A percentile compares a stretch with the other conserved stretches of the same genome.
Evolutionary conservation across 1,139 yeast species (phyloP).

Genomic region (Blastobotrys ciferrii): DNA sequence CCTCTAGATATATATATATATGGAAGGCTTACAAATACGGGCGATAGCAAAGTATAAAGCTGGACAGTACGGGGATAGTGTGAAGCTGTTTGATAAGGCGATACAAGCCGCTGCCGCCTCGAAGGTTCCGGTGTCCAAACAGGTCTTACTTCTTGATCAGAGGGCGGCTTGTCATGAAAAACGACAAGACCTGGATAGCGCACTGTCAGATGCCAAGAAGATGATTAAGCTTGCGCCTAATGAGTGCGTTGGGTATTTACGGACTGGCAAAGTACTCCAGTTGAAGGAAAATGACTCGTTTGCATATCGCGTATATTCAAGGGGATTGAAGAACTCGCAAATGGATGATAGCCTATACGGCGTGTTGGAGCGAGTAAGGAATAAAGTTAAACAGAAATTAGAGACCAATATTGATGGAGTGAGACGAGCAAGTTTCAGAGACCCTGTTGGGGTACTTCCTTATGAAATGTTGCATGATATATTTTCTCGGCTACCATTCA

Average conservation of each 20-base stretch:
- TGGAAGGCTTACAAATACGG: slow-evolving; percentile 14
- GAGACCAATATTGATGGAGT: neutral
- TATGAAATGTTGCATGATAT: slow-evolving; percentile 13
- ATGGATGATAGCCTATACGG: neutral
- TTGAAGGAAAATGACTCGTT: slow-evolving; percentile 4
- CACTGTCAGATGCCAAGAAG: slow-evolving; percentile 13
- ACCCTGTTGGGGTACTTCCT: slow-evolving; percentile 13
- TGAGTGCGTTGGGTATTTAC: slow-evolving; percentile 14
- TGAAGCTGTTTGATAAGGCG: slow-evolving; percentile 9
- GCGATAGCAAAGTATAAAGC: slow-evolving; percentile 13
- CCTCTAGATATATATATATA: too few species aligned
- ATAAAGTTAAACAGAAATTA: neutral
- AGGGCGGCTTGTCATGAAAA: slow-evolving; percentile 11
- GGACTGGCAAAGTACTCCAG: slow-evolving; percentile 11
- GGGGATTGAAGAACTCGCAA: slow-evolving; percentile 8
- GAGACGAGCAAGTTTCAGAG: slow-evolving; percentile 3
- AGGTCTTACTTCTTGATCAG: slow-evolving; percentile 14
- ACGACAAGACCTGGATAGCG: slow-evolving; percentile 7
- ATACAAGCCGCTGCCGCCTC: neutral
- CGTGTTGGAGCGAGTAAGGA: neutral
- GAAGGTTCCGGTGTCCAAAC: neutral
- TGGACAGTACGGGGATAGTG: slow-evolving; percentile 11
- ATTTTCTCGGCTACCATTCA: slow-evolving; percentile 11
- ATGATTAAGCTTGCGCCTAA: slow-evolving; percentile 10
- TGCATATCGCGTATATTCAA: slow-evolving; percentile 9